Evolutionary conservation across 176 grass and related monocot genomes (phyloP).

Genomic region (Raddia distichophylla): DNA sequence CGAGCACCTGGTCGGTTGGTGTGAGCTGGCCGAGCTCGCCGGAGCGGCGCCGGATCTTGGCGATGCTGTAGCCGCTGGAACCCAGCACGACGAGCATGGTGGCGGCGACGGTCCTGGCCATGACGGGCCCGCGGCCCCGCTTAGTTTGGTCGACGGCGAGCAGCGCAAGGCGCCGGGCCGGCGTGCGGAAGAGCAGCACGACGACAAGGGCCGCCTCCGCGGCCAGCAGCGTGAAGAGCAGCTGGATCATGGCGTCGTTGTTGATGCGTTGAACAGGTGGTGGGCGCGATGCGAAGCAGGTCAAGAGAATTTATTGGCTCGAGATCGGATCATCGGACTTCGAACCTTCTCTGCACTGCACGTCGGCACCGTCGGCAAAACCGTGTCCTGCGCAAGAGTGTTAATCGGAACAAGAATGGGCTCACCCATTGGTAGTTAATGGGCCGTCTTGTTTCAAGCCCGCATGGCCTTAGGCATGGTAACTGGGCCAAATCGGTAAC

Average conservation of each 20-base stretch:
- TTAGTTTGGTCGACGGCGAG: conserved; percentile 57
- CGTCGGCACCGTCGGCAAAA: too few species aligned
- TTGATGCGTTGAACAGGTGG: not conserved
- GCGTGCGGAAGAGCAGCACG: conserved; percentile 64
- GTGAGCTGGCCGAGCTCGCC: conserved; percentile 51
- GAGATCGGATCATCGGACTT: too few species aligned
- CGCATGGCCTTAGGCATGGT: too few species aligned
- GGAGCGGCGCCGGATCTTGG: conserved; percentile 53
- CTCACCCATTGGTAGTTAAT: too few species aligned
- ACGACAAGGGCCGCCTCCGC: conserved; percentile 60
- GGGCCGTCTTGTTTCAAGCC: too few species aligned
- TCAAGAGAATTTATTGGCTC: too few species aligned
- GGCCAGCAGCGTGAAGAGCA: conserved; percentile 58
- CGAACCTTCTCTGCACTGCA: too few species aligned
- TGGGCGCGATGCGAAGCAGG: too few species aligned
- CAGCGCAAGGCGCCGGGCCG: conserved; percentile 47
- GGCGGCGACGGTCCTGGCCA: conserved; percentile 61
- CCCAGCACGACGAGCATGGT: conserved; percentile 55
- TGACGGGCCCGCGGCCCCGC: conserved; percentile 58
- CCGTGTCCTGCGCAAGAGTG: too few species aligned
- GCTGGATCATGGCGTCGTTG: conserved; percentile 56
- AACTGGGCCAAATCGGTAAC: too few species aligned
- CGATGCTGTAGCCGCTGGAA: conserved; percentile 59
- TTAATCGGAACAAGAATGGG: too few species aligned
- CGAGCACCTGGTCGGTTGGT: conserved; percentile 70